These are phyloP conservation scores for Artemisia tridentata DNA, from an alignment of 129 eudicot genomes.

Conservation along the genomic window DNA sequence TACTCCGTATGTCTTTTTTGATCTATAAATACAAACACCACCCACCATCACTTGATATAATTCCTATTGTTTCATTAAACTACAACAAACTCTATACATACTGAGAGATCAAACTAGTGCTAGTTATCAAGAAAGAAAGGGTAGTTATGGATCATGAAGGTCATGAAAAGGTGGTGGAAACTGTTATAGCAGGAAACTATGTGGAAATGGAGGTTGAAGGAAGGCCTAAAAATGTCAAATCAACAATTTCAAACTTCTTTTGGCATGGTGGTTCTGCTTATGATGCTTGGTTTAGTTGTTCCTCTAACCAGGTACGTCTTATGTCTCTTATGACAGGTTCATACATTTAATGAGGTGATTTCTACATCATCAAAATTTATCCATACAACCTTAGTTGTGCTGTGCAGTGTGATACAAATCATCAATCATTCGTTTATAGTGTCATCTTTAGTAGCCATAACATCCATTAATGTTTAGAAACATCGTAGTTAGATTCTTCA, in stretches of 20 bases:
- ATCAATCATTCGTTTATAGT: too few relatives aligned
- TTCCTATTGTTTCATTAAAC: conserved; percentile 23
- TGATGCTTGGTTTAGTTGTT: conserved; percentile 98
- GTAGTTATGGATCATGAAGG: conserved; percentile 31
- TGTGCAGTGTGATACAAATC: too few relatives aligned
- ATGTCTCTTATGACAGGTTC: not conserved
- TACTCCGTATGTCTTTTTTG: conserved; percentile 40
- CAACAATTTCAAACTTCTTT: conserved; percentile 61
- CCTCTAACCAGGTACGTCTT: conserved; percentile 76
- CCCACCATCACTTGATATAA: conserved; percentile 29
- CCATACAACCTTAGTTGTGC: too few relatives aligned
- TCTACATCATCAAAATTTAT: too few relatives aligned
- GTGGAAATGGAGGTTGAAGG: conserved; percentile 90
- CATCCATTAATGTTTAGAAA: too few relatives aligned
- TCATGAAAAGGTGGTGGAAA: conserved; percentile 66
- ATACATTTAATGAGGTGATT: not conserved
- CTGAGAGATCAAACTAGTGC: not conserved
- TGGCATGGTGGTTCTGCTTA: conserved; percentile 98
- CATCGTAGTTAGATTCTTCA: too few relatives aligned
- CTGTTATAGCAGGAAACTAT: conserved; percentile 84
- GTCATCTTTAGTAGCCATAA: too few relatives aligned
- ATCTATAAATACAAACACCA: conserved; percentile 37
- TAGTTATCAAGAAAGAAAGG: not conserved
- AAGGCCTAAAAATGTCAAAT: conserved; percentile 45
- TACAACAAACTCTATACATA: conserved; percentile 15